Base-by-base conservation (phyloP, 148 eudicot species). In the Silene latifolia region DNA sequence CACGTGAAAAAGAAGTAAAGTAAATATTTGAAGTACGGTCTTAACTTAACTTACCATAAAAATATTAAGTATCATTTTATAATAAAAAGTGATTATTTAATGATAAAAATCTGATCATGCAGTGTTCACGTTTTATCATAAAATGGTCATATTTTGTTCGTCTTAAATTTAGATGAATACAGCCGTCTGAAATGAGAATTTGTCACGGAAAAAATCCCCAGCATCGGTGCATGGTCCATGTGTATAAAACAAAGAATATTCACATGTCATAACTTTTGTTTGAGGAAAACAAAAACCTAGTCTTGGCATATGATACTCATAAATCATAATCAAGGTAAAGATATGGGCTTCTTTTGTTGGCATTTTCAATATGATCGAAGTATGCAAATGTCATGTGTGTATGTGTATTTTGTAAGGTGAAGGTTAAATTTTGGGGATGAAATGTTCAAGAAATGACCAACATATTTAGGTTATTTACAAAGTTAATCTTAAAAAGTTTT, bases 181-280 rank as follows among this genome's bases (percentile, higher is more conserved):
- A 8, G 0, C 14, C 14, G 53, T 12, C 53, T 9, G 0, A 48
- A 48, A 48, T 13, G 4, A 48, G 53, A 48, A 48, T 32, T 27
- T 21, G 67, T 1, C 24, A 56, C 57, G 29, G 47, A 27, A 78
- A 66, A 66, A 72, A 65, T 23, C 71, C 72, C 73, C 53, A 60
- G 46, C 67, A 74, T 61, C 44, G 78, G 80, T 77, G 79, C 79
- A 76, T 76, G 83, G 77, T 73, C 76, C 83, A 75, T 66, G 74
- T 51, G 74, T 65, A 81, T 72, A 74, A 77, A 81, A 81, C 83
- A 81, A 81, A 73, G 80, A 81, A 81, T 81, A 77, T 81, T 81
- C 83, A 81, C 80, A 81, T 81, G 83, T 72, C 66, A 77, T 76
- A 81, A 73, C 63, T 77, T 76, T 77, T 24, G 62, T 24, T 71